phyloP scores from a whole-genome alignment of 805 yeast genomes.

The Sugiyamaella smithiae region DNA sequence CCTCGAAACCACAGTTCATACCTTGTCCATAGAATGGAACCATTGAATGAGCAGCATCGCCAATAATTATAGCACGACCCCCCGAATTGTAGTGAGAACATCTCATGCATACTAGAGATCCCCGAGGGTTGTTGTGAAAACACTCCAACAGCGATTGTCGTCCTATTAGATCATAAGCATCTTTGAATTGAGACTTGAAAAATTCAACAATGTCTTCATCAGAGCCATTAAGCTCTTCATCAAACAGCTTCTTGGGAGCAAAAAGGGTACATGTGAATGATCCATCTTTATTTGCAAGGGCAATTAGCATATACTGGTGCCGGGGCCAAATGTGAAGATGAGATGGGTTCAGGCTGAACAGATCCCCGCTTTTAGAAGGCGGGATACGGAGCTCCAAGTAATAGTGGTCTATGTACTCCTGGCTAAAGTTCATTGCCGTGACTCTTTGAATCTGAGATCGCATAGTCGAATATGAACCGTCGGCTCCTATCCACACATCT shows the following conservation, averaged over 20 bases:
- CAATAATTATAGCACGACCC: conserved; percentile 66
- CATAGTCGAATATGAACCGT: conserved; percentile 77
- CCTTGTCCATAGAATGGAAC: conserved; percentile 99
- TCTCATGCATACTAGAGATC: conserved; percentile 70
- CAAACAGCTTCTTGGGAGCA: conserved; percentile 71
- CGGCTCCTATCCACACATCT: conserved; percentile 76
- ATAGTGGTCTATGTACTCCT: conserved; percentile 78
- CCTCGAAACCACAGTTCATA: conserved; percentile 95
- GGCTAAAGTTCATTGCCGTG: conserved; percentile 65
- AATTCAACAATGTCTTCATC: conserved; percentile 49
- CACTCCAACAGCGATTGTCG: conserved; percentile 48
- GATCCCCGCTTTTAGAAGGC: conserved; percentile 39
- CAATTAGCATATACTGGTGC: conserved; percentile 80
- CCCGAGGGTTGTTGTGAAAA: conserved; percentile 62
- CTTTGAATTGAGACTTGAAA: conserved; percentile 63
- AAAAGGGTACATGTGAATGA: conserved; percentile 88
- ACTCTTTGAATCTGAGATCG: conserved; percentile 65
- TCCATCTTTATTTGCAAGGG: conserved; percentile 79
- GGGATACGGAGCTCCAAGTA: conserved; percentile 81
- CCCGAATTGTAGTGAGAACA: conserved; percentile 66
- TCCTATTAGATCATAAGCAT: conserved; percentile 70
- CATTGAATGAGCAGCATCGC: conserved; percentile 96
- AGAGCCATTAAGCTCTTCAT: conserved; percentile 39
- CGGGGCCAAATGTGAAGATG: conserved; percentile 95
- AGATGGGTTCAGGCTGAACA: conserved; percentile 61